Percentiles rank a stretch among this genome's conserved stretches.
Conservation (phyloP, 2,329 filamentous ascomycete genomes). For the Penicillium griseofulvum region DNA sequence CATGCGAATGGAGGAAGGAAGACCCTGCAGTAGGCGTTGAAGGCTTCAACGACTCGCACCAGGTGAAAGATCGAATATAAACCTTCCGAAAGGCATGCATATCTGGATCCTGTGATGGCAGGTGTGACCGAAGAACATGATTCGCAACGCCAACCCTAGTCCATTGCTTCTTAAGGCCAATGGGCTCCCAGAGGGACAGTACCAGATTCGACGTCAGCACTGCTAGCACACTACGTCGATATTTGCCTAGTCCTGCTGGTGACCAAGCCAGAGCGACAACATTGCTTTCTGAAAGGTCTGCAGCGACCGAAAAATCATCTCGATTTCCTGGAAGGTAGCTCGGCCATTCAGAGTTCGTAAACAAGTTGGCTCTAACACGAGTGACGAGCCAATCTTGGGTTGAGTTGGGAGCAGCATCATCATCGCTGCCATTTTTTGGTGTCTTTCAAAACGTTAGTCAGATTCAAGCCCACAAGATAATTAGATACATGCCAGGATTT, state of each 20-base stretch:
- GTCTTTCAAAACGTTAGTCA: constrained; percentile 10
- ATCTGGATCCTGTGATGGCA: constrained; percentile 21
- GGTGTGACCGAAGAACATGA: constrained; percentile 45
- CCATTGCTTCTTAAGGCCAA: constrained; percentile 51
- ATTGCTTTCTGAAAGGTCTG: constrained; percentile 56
- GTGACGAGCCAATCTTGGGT: constrained; percentile 35
- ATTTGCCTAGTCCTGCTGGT: constrained; percentile 53
- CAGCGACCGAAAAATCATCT: constrained; percentile 54
- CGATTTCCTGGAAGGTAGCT: constrained; percentile 47
- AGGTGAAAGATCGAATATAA: constrained; percentile 44
- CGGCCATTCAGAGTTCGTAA: constrained; percentile 52
- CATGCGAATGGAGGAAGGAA: constrained; percentile 9
- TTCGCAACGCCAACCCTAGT: constrained; percentile 55
- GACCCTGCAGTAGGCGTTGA: constrained; percentile 7
- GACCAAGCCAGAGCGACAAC: constrained; percentile 57
- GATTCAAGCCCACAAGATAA: constrained; percentile 2
- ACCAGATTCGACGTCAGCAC: constrained; percentile 57
- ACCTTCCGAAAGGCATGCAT: constrained; percentile 28
- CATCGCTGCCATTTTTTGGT: constrained; percentile 19
- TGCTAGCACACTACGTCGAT: constrained; percentile 54
- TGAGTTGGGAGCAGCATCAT: constrained; percentile 2
- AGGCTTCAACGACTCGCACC: constrained; percentile 35
- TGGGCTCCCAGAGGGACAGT: constrained; percentile 56
- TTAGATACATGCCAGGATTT: constrained; percentile 48
- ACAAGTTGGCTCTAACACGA: constrained; percentile 51